Evolutionary conservation across 1,284 basidiomycete genomes (phyloP).

Genomic region (Melanopsichium pennsylvanicum): DNA sequence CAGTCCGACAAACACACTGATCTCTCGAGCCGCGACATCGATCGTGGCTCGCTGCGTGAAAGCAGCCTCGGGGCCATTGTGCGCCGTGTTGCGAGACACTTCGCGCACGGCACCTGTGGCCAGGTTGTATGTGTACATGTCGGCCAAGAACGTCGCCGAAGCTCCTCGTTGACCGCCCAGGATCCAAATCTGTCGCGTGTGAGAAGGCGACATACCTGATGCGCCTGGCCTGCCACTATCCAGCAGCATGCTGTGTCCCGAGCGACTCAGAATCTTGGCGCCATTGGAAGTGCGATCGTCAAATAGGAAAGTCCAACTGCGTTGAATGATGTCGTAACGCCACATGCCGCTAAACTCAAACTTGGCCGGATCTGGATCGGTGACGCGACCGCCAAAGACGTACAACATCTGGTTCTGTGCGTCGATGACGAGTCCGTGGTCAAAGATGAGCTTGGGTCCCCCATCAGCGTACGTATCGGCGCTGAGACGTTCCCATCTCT

Average conservation of each 20-base stretch:
- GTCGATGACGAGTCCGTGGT: constrained; percentile 83
- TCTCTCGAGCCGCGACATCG: constrained; percentile 52
- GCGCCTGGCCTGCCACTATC: constrained; percentile 49
- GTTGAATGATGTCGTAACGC: constrained; percentile 60
- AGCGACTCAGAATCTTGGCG: constrained; percentile 44
- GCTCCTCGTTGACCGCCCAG: constrained; percentile 61
- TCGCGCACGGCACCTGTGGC: constrained; percentile 48
- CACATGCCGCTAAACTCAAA: constrained; percentile 65
- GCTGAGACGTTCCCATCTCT: constrained; percentile 63
- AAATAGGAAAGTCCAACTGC: constrained; percentile 61
- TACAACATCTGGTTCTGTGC: constrained; percentile 77
- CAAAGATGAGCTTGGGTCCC: constrained; percentile 78
- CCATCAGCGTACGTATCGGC: constrained; percentile 68
- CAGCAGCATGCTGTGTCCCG: constrained; percentile 65
- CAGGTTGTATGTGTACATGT: constrained; percentile 62
- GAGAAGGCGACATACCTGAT: constrained; percentile 37
- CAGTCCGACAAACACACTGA: constrained; percentile 62
- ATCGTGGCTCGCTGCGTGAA: constrained; percentile 65
- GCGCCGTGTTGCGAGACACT: constrained; percentile 43
- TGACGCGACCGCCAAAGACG: constrained; percentile 78
- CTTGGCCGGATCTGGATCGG: constrained; percentile 69
- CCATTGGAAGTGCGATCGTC: constrained; percentile 55
- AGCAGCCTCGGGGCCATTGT: constrained; percentile 58
- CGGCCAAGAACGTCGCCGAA: constrained; percentile 59
- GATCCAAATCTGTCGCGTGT: constrained; percentile 60